Percentiles rank a stretch among this genome's conserved stretches.
These are phyloP conservation scores for Trichoderma polysporum DNA, from an alignment of 2,329 filamentous ascomycete genomes.

Conservation along the genomic window DNA sequence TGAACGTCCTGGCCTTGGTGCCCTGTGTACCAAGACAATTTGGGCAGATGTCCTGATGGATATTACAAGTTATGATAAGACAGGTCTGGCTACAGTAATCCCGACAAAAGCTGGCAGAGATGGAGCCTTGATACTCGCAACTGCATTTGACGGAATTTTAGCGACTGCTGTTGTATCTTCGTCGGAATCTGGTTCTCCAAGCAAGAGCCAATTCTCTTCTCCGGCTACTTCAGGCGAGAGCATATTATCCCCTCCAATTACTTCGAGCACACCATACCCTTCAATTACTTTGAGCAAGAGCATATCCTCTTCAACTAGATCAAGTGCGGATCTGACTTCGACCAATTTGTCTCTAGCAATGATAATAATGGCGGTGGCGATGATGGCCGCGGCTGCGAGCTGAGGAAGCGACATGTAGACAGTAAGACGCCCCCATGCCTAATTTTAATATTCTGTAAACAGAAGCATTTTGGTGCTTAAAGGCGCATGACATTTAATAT, in stretches of 20 bases:
- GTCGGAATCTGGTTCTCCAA: neutral
- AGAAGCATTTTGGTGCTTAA: too few species aligned
- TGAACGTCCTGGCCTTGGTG: neutral
- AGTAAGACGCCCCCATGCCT: too few species aligned
- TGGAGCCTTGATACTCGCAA: neutral
- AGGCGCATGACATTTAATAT: too few species aligned
- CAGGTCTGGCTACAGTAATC: neutral
- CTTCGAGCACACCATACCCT: too few species aligned
- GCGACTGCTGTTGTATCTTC: neutral
- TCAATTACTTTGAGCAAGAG: neutral
- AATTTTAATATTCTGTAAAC: too few species aligned
- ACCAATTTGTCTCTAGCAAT: neutral
- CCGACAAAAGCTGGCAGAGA: neutral
- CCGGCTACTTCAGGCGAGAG: neutral
- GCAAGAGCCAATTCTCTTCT: neutral
- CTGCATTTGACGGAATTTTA: neutral
- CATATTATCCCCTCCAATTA: neutral
- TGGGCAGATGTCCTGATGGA: neutral
- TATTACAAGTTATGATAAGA: neutral
- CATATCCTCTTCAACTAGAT: neutral
- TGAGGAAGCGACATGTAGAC: too few species aligned
- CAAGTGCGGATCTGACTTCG: neutral
- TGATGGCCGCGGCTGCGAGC: neutral
- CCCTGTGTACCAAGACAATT: neutral
- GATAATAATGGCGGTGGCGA: neutral